Base-by-base conservation (phyloP, 1,284 basidiomycete species). In the Mycosarcoma mackinlayi region DNA sequence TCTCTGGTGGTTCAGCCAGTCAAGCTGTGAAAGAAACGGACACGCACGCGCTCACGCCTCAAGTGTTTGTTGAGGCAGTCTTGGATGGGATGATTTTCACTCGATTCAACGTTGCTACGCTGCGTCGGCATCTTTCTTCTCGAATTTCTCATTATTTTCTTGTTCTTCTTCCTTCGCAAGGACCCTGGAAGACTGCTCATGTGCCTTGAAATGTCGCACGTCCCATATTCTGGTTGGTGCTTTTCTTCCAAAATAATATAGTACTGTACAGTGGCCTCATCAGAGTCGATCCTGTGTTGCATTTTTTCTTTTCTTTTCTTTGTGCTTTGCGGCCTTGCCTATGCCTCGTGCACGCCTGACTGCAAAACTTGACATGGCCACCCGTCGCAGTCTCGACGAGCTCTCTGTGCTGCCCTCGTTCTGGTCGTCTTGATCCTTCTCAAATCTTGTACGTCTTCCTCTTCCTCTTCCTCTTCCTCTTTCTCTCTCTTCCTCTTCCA, bases 51-150 rank as follows among this genome's bases (percentile, higher is more conserved):
- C n/a, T 14, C 13, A 6, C n/a, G 10, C n/a, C 7, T 10, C 11
- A 35, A 35, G 11, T 7, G 34, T 16, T 35, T 38, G 18, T 38
- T 38, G n/a, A n/a, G n/a, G 46, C 27, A 27, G 41, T 27, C 30
- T n/a, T 25, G 25, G 35, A 51, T 63, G 41, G 42, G 42, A 47
- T 56, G 60, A 63, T 63, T 62, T 55, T 51, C 47, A 47, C 30
- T 42, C 39, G 48, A 33, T 44, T 56, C 16, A 37, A 39, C 41
- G 42, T 53, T 2, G 30, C 41, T 39, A n/a, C n/a, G n/a, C n/a
- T 42, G 27, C 13, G 41, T 30, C 24, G 25, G 25, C 28, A n/a
- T 41, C n/a, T 40, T 21, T 42, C 27, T 28, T 42, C 41, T 42
- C 24, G 30, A 42, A 19, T 35, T 35, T 16, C 9, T 8, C 16